Evolutionary conservation across 2,329 filamentous ascomycete genomes (phyloP), one percentile per base, ranked within the genome.

Genomic region (Seiridium cupressi): DNA sequence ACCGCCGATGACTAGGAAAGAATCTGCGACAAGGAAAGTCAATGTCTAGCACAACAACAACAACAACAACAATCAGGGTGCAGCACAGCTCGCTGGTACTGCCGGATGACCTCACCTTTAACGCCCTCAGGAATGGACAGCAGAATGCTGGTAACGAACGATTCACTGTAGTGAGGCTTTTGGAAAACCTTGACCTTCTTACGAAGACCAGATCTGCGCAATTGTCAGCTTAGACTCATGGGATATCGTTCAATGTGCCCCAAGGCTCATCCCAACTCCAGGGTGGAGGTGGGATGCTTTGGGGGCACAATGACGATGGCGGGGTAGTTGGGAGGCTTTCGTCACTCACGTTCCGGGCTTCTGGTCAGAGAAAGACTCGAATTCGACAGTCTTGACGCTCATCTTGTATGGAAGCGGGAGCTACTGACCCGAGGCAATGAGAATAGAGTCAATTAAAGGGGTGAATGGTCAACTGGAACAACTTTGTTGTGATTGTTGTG

Each of bases 111-210:
- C 77, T 64, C 72, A 86, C 88, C 93, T 72, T 97, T 81, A 58
- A 84, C 93, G 64, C 95, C 95, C 78, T 99, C 95, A 38, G 95
- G 95, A 70, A 99, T 99, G 57, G 95, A 97, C 63, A 96, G 87
- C 68, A 99, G 86, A 74, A 97, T 97, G 77, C 92, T 94, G 66
- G 94, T 85, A 68, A 99, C 86, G 76, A 99, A 99, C 57, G 94
- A 88, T 80, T 99, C 95, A 78, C 92, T 93, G 85, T 99, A 99
- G 81, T 99, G 86, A 62, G 89, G 84, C 79, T 97, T 84, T 78
- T 99, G 92, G 84, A 99, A 99, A 75, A 97, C 91, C 73, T 92
- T 93, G 81, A 98, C 95, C 87, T 96, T 98, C 82, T 99, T 99
- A 66, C 95, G 93, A 77, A 99, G 92, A 77, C 95, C 95, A 68